These are phyloP conservation scores for Saposhnikovia divaricata DNA, from an alignment of 129 eudicot genomes.

Conservation along the genomic window DNA sequence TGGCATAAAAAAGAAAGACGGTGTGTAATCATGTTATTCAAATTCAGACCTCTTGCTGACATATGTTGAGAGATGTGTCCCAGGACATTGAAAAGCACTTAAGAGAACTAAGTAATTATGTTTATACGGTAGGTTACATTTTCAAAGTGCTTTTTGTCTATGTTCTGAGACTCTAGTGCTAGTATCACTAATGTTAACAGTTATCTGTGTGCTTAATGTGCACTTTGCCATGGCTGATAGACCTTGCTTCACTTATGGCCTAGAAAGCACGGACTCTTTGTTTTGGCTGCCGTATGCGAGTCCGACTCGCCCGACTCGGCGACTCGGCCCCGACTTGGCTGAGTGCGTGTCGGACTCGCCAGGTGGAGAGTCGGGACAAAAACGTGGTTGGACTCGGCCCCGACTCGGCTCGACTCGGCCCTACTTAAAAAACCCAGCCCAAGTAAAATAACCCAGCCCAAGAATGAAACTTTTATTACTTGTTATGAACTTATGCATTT, in stretches of 20 bases:
- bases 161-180: neutral
- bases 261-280: no score
- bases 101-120: neutral
- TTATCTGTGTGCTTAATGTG: neutral
- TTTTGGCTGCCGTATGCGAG: no score
- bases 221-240: neutral
- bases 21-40: neutral
- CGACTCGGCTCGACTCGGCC: no score
- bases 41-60: neutral
- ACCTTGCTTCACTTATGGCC: neutral
- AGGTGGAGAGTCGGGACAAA: no score
- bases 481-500: no score
- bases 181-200: neutral
- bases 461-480: no score
- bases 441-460: no score
- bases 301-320: no score
- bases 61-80: neutral
- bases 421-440: no score
- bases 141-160: neutral
- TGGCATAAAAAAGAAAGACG: neutral
- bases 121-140: neutral
- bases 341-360: no score
- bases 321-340: no score
- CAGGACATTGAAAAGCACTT: neutral
- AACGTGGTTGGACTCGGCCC: no score